Evolutionary conservation across 2,329 filamentous ascomycete species (phyloP), one percentile per base, ranked within the genome.

Genomic region (Botrytis porri): DNA sequence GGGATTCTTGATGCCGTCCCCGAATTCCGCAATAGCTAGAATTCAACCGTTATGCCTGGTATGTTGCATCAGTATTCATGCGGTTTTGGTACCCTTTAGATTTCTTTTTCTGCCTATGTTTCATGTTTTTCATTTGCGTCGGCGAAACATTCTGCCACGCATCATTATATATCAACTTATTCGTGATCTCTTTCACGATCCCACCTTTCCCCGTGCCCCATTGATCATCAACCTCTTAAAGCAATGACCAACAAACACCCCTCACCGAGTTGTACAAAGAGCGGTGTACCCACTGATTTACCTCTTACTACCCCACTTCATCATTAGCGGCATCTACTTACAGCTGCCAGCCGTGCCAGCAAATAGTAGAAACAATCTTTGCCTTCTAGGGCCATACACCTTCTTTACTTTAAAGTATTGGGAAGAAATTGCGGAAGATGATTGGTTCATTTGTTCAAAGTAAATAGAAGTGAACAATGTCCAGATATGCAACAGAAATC

Each of bases 391-490:
- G 51, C 51, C 32, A 14, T 29, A 57, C 7, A 29, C 12, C 7
- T 66, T 29, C 63, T 66, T 66, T 45, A 51, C n/a, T 18, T 66
- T 4, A 48, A n/a, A 37, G 14, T 32, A 37, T 10, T 18, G 18
- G 9, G 22, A 10, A n/a, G 22, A 35, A 66, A 66, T 20, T 5
- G 1, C 12, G 45, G 37, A 29, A 29, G 14, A 18, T 39, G 25
- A 67, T 67, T 67, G 45, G 64, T 39, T 51, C 4, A n/a, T 3
- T 51, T 9, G 9, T 39, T 4, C 45, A 12, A 39, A 37, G 63
- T 63, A 63, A 63, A 63, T 41, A 45, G 41, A 43, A 29, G 61
- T 66, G 51, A 66, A 66, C 63, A 66, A 66, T 51, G 16, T 51
- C 16, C 10, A 66, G 63, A 66, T 29, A 4, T 66, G 63, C 63